A percentile compares a stretch with the other conserved stretches of the same genome.
Conservation (phyloP, 2,329 filamentous ascomycete genomes). For the Delphinella strobiligena region DNA sequence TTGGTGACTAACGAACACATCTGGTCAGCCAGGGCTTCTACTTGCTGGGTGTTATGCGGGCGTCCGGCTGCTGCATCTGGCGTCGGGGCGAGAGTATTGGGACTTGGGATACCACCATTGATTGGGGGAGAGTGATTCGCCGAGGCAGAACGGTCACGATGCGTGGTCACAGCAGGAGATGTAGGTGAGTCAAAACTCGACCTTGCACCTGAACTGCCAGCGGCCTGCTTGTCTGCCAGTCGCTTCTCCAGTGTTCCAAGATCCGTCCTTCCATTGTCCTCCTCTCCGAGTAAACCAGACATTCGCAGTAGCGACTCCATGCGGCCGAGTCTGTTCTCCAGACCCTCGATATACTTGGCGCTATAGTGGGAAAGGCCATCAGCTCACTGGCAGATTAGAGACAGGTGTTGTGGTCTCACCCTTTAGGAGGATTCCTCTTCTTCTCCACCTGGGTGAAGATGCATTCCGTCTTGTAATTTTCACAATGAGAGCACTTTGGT, state of each 20-base stretch:
- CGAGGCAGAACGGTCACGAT: constrained; percentile 13
- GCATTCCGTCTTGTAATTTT: constrained; percentile 96
- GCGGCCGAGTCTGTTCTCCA: constrained; percentile 86
- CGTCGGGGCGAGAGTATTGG: constrained; percentile 38
- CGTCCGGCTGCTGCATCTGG: constrained; percentile 26
- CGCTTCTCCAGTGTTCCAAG: constrained; percentile 78
- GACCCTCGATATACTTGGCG: constrained; percentile 93
- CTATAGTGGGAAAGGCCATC: constrained; percentile 34
- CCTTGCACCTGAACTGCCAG: constrained; percentile 6
- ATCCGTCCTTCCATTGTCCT: constrained; percentile 76
- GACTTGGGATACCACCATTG: constrained; percentile 33
- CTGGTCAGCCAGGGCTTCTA: constrained; percentile 87
- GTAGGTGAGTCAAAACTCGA: constrained; percentile 7
- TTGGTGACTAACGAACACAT: constrained; percentile 98
- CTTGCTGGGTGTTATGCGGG: constrained; percentile 42
- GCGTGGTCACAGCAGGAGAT: constrained; percentile 1
- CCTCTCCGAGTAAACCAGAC: constrained; percentile 74
- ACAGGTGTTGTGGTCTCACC: no score
- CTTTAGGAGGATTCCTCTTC: constrained; percentile 93
- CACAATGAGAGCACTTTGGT: constrained; percentile 88
- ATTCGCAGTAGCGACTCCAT: constrained; percentile 88
- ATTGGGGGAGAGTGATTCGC: constrained; percentile 35
- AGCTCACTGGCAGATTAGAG: no score
- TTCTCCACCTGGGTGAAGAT: constrained; percentile 98
- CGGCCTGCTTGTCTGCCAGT: constrained; percentile 36